Conservation (phyloP, 495 filamentous ascomycete species). For the Podospora tetraspora region DNA sequence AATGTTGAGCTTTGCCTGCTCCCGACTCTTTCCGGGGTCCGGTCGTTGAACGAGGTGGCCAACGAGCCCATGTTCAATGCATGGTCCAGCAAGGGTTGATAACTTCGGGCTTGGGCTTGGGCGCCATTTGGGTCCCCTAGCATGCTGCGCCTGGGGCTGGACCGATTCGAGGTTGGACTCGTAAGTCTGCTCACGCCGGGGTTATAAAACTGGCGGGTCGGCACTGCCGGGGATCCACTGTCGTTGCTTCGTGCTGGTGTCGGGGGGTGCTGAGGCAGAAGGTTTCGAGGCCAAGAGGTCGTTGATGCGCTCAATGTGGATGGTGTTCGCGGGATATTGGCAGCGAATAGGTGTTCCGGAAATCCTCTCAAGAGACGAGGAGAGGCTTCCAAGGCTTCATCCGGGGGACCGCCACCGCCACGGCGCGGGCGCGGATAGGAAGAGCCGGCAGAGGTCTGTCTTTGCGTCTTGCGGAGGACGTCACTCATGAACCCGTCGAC, state of each 20-base stretch:
- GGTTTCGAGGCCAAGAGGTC: neutral
- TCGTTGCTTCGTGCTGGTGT: neutral
- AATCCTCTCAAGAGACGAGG: neutral
- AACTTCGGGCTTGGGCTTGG: neutral
- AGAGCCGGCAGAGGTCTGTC: neutral
- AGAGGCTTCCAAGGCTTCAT: neutral
- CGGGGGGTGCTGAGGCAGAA: neutral
- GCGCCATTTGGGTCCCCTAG: neutral
- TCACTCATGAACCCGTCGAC: neutral
- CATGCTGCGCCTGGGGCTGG: neutral
- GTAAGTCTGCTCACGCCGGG: neutral
- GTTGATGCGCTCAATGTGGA: neutral
- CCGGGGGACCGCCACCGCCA: no score
- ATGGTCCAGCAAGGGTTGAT: neutral
- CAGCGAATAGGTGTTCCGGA: neutral
- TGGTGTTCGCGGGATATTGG: neutral
- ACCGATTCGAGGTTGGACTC: neutral
- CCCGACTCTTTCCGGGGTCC: neutral
- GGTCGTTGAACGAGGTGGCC: neutral
- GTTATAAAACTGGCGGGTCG: neutral
- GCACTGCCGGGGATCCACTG: neutral
- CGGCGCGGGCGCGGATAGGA: neutral
- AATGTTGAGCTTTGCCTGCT: neutral
- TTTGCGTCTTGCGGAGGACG: neutral
- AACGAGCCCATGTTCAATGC: neutral